Conservation (phyloP, 768 basidiomycete genomes). For the Leccinum imitatum region DNA sequence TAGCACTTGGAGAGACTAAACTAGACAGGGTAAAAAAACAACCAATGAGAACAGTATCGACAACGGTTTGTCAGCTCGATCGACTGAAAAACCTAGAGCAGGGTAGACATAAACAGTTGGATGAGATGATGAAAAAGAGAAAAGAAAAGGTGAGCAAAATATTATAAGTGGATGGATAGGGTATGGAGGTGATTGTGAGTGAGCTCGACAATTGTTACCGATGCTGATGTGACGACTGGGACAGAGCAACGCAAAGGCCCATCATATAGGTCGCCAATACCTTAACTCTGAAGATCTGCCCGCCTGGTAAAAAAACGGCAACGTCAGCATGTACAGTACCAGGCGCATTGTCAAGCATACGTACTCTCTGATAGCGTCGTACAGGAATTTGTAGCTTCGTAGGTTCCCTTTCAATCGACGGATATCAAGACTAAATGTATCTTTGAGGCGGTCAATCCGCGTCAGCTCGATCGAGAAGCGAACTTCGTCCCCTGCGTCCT, state of each 20-base stretch:
- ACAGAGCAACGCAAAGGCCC: background rate
- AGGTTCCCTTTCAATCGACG: slow-evolving; percentile 89
- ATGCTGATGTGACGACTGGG: background rate
- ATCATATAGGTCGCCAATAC: slow-evolving; percentile 27
- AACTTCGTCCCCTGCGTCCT: slow-evolving; percentile 94
- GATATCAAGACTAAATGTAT: slow-evolving; percentile 90
- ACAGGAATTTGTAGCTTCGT: slow-evolving; percentile 90
- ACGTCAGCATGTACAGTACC: slow-evolving; percentile 10
- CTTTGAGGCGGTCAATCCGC: slow-evolving; percentile 82
- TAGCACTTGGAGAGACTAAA: slow-evolving; percentile 1
- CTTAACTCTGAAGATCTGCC: slow-evolving; percentile 38
- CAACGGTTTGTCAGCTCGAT: slow-evolving; percentile 16
- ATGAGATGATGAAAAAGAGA: slow-evolving; percentile 9
- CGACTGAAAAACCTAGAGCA: slow-evolving; percentile 21
- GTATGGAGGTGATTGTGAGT: slow-evolving; percentile 24
- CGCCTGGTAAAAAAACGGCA: slow-evolving; percentile 24
- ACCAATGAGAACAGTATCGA: slow-evolving; percentile 20
- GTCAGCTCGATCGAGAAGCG: slow-evolving; percentile 95
- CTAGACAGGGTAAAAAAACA: slow-evolving; percentile 7
- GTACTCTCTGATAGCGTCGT: slow-evolving; percentile 84
- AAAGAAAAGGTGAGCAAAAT: slow-evolving; percentile 4
- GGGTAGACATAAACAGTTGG: slow-evolving; percentile 22
- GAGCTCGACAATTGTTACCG: slow-evolving; percentile 6
- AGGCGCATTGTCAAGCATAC: slow-evolving; percentile 34
- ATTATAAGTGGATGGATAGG: slow-evolving; percentile 30